Evolutionary conservation across 202 grass and related monocot species (phyloP).

Genomic region (Elaeis oleifera): DNA sequence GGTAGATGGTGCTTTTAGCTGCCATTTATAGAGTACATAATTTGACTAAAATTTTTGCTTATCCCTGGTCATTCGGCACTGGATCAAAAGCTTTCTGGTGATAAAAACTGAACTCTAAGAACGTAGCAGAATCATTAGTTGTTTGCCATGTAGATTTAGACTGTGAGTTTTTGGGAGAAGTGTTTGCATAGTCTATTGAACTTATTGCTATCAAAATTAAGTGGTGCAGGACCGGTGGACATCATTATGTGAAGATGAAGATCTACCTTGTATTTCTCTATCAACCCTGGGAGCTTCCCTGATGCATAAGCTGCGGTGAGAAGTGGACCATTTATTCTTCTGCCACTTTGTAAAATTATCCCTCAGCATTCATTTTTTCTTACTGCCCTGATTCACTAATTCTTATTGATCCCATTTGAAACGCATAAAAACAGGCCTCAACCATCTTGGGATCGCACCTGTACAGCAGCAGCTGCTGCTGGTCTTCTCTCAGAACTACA

Average conservation of each 20-base stretch:
- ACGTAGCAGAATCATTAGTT: too few species aligned
- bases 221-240: constrained; percentile 58
- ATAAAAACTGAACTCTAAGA: too few species aligned
- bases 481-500: constrained; percentile 71
- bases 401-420: neutral
- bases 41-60: too few species aligned
- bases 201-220: too few species aligned
- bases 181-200: too few species aligned
- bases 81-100: too few species aligned
- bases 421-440: constrained; percentile 53
- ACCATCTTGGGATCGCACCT: constrained; percentile 81
- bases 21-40: too few species aligned
- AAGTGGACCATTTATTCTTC: constrained; percentile 4
- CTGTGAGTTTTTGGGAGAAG: too few species aligned
- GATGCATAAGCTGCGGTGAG: constrained; percentile 86
- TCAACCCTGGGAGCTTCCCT: constrained; percentile 59
- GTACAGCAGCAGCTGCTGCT: constrained; percentile 69
- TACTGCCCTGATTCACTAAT: neutral
- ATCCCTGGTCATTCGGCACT: too few species aligned
- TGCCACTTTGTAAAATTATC: neutral
- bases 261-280: constrained; percentile 69
- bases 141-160: too few species aligned
- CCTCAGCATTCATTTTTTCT: neutral
- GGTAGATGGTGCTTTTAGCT: too few species aligned
- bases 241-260: constrained; percentile 49